Base-by-base conservation (phyloP, 2,329 filamentous ascomycete species). In the Phialophora verrucosa region DNA sequence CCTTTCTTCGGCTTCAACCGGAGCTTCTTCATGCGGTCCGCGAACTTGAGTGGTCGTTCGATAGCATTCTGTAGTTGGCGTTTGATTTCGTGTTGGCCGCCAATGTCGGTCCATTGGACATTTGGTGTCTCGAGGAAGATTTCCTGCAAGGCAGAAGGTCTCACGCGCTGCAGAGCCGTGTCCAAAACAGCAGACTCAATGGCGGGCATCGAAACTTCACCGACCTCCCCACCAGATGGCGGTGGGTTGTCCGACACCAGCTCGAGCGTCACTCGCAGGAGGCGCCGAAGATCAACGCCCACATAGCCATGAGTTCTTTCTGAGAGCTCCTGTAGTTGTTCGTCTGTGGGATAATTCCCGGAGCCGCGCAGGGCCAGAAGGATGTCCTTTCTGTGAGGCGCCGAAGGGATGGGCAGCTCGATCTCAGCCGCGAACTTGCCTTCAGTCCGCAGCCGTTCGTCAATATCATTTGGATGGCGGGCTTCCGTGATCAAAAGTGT, bases 61-160 rank as follows among this genome's bases (percentile, higher is more conserved):
- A 87, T 83, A 17, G 86, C 85, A 64, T 85, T 80, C 69, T 85
- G 83, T 29, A 90, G 81, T 42, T 81, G 80, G 63, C 79, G 82
- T 75, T 96, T 96, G 69, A 96, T 87, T 49, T 85, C 83, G 53
- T 90, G 86, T 69, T 96, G 91, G 0, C 94, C 94, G 67, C 92
- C 93, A 59, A 98, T 94, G 74, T 97, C 92, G 57, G 85, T 83
- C 93, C 93, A 98, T 76, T 85, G 86, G 31, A 96, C 89, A 14
- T 91, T 93, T 0, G 93, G 93, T 8, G 92, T 93, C 74, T 96
- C 91, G 55, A 97, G 83, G 75, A 95, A 92, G 63, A 97, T 88
- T 74, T 96, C 93, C 70, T 92, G 89, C 87, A 98, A 94, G 3
- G 92, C 91, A 0, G 90, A 93, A 1, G 94, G 92, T 11, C 87